Evolutionary conservation across 352 stramenopile species (phyloP), one percentile per base, ranked within the genome.

Genomic region (Pythium periplocum): DNA sequence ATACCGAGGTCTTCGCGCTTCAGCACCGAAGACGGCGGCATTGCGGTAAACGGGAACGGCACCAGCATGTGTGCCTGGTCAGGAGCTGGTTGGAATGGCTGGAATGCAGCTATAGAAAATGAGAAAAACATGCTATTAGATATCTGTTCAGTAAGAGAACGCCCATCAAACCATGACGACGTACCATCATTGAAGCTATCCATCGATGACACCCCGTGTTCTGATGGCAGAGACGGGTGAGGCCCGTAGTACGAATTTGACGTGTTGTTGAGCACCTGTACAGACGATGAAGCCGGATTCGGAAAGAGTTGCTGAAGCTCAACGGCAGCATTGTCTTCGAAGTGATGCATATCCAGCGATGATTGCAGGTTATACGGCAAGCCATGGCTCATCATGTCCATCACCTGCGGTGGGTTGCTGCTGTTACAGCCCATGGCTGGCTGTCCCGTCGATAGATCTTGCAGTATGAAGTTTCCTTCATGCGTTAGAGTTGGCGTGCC

Each of bases 221-320:
- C 55, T 1, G 55, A 51, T 12, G 35, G 48, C 12, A 47, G 34
- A 26, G 17, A 26, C 17, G 17, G 17, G 17, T 26, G 17, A 26
- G 17, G 17, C 17, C 17, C 17, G 17, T 26, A 26, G 17, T 26
- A 26, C 17, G 17, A 26, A 26, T 26, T 26, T 26, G 17, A 26
- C 17, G 17, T 26, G 17, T 26, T 26, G 17, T 26, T 26, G 17
- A 26, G 17, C 17, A 26, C 17, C 17, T 26, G 17, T 26, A 26
- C 17, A 26, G 17, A 26, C 17, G 17, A 26, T 1, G 51, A 61
- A 2, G 42, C 6, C 4, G 11, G 33, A 1, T 51, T 41, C 3
- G 61, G 61, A 30, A 69, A 69, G 11, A 69, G 56, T 49, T 69
- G 61, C 52, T 64, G 61, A 1, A 69, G 37, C 40, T 69, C 61